Evolutionary conservation across 129 eudicot species (phyloP), one percentile per base, ranked within the genome.

Genomic region (Tagetes patula): DNA sequence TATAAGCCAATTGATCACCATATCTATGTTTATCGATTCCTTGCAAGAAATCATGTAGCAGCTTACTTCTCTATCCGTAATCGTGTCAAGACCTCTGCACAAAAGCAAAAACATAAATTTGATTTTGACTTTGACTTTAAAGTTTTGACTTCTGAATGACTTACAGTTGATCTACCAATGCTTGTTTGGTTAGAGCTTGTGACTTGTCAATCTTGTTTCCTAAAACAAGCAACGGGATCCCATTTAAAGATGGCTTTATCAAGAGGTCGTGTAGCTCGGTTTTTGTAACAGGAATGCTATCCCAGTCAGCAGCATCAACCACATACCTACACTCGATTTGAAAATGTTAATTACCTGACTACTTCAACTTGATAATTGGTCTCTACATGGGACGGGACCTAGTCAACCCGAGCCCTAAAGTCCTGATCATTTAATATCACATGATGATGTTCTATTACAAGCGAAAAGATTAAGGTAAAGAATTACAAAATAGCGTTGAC

Each of bases 31-130:
- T 37, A 81, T 73, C 2, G 91, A 85, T n/a, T 92, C 88, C 87
- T 92, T 92, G 88, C 98, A 89, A 10, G 95, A 92, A 67, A 92
- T 92, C 95, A 92, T 92, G 75, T 85, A 92, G 82, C 98, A 92
- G 82, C 91, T 87, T 20, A 92, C 96, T 77, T 92, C 96, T 79
- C 96, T 85, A 65, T 89, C 95, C 3, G 73, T 76, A 40, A 85
- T 87, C 14, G 87, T 76, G 7, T 81, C 85, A 5, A 92, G 85
- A 56, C 84, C 95, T 43, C 98, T 89, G 91, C 56, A 72, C 2
- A 38, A 63, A 42, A 56, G 7, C 3, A 49, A 34, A 63, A 14
- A 40, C 60, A 65, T 13, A 46, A 30, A 13, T 72, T 59, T 59
- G 68, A 36, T 6, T 74, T 64, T 14, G 34, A 12, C 1, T 38